Evolutionary conservation across 768 basidiomycete species (phyloP), one percentile per base, ranked within the genome.

Genomic region (Fomitopsis pulvina): DNA sequence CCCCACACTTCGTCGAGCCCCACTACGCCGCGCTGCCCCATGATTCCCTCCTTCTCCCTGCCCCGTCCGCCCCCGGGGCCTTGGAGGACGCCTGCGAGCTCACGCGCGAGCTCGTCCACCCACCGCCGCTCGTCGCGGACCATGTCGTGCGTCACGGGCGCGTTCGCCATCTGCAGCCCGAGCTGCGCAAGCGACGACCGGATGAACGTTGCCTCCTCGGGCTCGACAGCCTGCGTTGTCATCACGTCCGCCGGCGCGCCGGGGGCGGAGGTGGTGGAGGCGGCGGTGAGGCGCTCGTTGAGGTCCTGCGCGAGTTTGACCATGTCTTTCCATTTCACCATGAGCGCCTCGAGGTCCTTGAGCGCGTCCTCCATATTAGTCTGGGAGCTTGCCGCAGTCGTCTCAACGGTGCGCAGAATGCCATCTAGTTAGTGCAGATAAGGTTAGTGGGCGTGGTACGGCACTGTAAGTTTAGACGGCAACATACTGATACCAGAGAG

Each of bases 1-100:
- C 90, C 90, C 93, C 93, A 97, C 0, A 87, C 87, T 66, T 95
- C 93, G 61, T 97, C 93, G 24, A 96, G 67, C 0, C 85, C 89
- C 32, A 96, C 77, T 28, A 95, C 78, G 1, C 90, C 92, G 25
- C 90, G 78, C 2, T 76, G 73, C 49, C 75, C 74, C 88, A 94
- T 90, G 59, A 94, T 74, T 1, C 89, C 86, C 0, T 68, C 68
- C 56, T 69, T 62, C 52, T 72, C 57, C 2, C 71, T 68, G 11
- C 60, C 46, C 50, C 49, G 55, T 7, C 34, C 34, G 21, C 55
- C 47, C 51, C 59, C 48, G 43, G 51, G 46, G 45, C 79, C 78
- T 50, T 78, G 82, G 5, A 99, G 72, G 3, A 97, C 73, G 4
- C 73, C 69, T 0, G 80, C 86, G 2, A 99, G 76, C 68, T 99